Base-by-base conservation (phyloP, 2,329 filamentous ascomycete species). In the Furcasterigmium furcatum region DNA sequence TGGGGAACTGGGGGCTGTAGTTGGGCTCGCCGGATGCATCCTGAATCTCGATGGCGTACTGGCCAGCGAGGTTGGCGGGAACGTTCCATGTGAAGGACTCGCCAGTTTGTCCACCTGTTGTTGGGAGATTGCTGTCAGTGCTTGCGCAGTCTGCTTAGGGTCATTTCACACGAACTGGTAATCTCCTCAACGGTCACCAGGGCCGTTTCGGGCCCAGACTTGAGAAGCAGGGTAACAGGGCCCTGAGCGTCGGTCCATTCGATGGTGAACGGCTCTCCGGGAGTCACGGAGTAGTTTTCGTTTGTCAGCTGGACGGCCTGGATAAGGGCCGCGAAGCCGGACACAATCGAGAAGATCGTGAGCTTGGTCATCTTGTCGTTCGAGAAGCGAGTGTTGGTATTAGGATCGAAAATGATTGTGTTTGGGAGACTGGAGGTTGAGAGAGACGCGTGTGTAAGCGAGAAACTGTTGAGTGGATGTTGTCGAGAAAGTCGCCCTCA, bases 31-130 rank as follows among this genome's bases (percentile, higher is more conserved):
- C 52, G 25, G 54, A 56, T 14, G n/a, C n/a, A 52, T 76, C 72
- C 22, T 45, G 49, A 54, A 77, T 73, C 61, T 68, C 60, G 52
- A 77, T 63, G 50, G 73, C 72, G 53, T 76, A 77, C 25, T 53
- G 56, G 21, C 61, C 54, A 46, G 64, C 48, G 25, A 73, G 58
- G 47, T 53, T 53, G n/a, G 57, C 38, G 21, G 63, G 51, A 12
- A 68, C 66, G n/a, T 59, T 63, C 65, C 66, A 73, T 48, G 58
- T 63, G 63, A 59, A 70, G 45, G 62, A 67, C 27, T 18, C 9
- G 7, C 59, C 66, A 36, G 63, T 57, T 40, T 58, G 50, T 46
- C 34, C 34, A 16, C 9, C 34, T 36, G 18, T 9, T 16, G n/a
- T n/a, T 27, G 24, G 24, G 24, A 7, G 7, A 27, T 7, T 7